phyloP scores from a whole-genome alignment of 306 rosid genomes.

The Prinsepia uniflora region DNA sequence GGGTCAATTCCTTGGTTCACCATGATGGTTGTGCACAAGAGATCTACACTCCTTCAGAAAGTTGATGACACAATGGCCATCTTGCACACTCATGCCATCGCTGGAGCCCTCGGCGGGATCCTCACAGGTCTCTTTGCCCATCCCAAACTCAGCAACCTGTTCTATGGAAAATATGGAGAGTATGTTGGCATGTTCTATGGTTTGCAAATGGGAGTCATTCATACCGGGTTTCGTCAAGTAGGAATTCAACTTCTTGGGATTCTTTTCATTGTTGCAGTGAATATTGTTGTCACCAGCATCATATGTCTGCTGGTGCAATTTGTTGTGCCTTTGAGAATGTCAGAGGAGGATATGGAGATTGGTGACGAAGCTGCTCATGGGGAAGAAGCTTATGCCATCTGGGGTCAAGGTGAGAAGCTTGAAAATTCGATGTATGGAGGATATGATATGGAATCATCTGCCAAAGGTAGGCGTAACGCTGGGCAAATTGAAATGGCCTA shows the following conservation, averaged over 20 bases:
- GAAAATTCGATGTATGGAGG: slow-evolving; percentile 16
- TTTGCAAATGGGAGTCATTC: slow-evolving; percentile 2
- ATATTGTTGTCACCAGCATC: slow-evolving; percentile 32
- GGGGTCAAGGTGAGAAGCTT: slow-evolving; percentile 45
- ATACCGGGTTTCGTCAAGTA: slow-evolving; percentile 29
- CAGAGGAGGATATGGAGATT: slow-evolving; percentile 38
- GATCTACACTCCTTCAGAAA: slow-evolving; percentile 30
- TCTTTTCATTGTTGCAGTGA: slow-evolving; percentile 14
- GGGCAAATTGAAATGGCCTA: slow-evolving; percentile 31
- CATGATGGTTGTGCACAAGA: slow-evolving; percentile 45
- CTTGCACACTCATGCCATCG: slow-evolving; percentile 43
- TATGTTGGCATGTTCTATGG: slow-evolving; percentile 38
- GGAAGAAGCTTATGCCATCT: slow-evolving; percentile 45
- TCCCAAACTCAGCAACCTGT: slow-evolving; percentile 27
- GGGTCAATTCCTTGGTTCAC: slow-evolving; percentile 50
- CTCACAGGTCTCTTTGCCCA: slow-evolving; percentile 37
- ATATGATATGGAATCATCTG: slow-evolving; percentile 7
- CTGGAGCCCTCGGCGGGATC: slow-evolving; percentile 41
- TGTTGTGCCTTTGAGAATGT: slow-evolving; percentile 40
- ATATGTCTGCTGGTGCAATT: slow-evolving; percentile 21
- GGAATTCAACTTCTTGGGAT: slow-evolving; percentile 33
- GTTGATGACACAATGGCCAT: slow-evolving; percentile 58
- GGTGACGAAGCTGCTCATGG: slow-evolving; percentile 49
- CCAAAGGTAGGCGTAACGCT: not conserved
- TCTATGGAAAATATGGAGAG: not conserved